Base-by-base conservation (phyloP, 768 basidiomycete species). In the Pholiota conissans region DNA sequence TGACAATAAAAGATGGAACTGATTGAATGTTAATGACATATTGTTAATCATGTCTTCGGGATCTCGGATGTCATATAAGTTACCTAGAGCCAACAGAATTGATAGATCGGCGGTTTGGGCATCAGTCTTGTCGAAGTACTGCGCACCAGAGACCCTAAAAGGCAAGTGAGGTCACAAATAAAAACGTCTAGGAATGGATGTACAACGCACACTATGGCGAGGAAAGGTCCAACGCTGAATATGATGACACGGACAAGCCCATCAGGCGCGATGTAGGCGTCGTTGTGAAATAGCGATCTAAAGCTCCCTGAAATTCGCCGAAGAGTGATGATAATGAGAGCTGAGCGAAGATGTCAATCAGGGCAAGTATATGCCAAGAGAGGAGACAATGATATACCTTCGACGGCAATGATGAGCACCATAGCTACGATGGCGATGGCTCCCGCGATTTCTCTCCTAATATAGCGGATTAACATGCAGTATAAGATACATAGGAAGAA, bases 91-190 rank as follows among this genome's bases (percentile, higher is more conserved):
- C 18, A 50, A 27, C 26, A 46, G 69, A 7, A 74, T 77, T 52
- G 63, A 72, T 39, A 71, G 61, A 75, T 74, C 52, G 37, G 65
- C 52, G 26, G 13, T n/a, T 29, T 55, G 53, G 6, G 1, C 29
- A 46, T 16, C 53, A 46, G 40, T 54, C 18, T 32, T 45, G 30
- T 35, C 32, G 6, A 28, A 32, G 24, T 37, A 52, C 26, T 52
- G 51, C 6, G 26, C 26, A n/a, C 22, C 32, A n/a, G 32, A 35
- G 22, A 39, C 51, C n/a, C 51, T 52, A 35, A 6, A 32, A 10
- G 22, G 7, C 22, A 9, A 45, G 2, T 22, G 18, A 24, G 2
- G 42, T 40, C 7, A 40, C 4, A 18, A 3, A 18, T 22, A n/a
- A 24, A 26, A 45, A 45, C 2, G 11, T 5, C 9, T 6, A 24